Conservation (phyloP, 73 alveolate genomes). For the Symbiodinium pilosum region DNA sequence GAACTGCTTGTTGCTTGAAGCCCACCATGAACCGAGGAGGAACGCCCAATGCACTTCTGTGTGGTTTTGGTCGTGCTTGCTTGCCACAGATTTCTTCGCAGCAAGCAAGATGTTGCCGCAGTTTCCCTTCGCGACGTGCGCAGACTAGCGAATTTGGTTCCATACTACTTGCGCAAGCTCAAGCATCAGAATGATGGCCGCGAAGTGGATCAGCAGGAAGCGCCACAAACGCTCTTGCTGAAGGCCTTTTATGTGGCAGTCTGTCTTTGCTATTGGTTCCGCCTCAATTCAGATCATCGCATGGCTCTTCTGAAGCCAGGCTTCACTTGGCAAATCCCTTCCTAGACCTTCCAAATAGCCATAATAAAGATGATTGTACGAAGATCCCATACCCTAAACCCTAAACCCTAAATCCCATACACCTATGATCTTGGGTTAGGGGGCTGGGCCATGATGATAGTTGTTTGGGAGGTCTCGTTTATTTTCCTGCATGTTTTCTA, state of each 20-base stretch:
- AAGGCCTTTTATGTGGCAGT: slow-evolving; percentile 36
- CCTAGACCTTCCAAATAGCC: too few relatives aligned
- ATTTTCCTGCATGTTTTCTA: too few relatives aligned
- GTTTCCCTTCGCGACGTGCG: slow-evolving; percentile 63
- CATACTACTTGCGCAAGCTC: not conserved
- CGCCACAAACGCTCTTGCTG: slow-evolving; percentile 1
- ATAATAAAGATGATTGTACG: too few relatives aligned
- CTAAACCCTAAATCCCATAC: not conserved
- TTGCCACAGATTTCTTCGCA: slow-evolving; percentile 41
- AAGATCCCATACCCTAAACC: not conserved
- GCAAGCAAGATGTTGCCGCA: slow-evolving; percentile 31
- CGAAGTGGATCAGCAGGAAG: not conserved
- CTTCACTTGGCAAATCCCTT: too few relatives aligned
- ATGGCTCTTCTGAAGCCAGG: not conserved
- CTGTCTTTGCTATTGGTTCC: slow-evolving; percentile 73
- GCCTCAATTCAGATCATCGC: slow-evolving; percentile 1
- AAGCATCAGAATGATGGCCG: not conserved
- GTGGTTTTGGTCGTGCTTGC: slow-evolving; percentile 39
- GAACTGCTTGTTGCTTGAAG: too few relatives aligned
- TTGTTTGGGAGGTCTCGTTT: too few relatives aligned
- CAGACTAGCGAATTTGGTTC: slow-evolving; percentile 14
- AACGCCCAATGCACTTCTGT: slow-evolving; percentile 39
- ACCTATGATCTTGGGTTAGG: not conserved
- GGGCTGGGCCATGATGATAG: too few relatives aligned
- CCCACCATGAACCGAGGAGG: too few relatives aligned